A percentile compares a stretch with the other conserved stretches of the same genome.
Evolutionary conservation across 768 basidiomycete genomes (phyloP).

Genomic region (Tricholoma matsutake): DNA sequence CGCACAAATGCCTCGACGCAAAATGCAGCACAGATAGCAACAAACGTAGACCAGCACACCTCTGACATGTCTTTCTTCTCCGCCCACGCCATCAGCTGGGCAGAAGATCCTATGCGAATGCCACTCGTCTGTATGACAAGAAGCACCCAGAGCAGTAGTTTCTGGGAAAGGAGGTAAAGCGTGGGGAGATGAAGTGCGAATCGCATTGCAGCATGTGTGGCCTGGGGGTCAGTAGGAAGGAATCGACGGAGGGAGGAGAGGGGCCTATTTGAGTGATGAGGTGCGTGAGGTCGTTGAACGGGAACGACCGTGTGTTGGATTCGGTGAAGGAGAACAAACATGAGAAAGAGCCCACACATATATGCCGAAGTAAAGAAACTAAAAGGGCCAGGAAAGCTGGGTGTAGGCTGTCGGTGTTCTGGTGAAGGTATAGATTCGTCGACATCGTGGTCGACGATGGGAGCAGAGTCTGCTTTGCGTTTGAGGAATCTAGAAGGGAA

Average conservation of each 20-base stretch:
- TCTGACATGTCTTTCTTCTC: slow-evolving; percentile 51
- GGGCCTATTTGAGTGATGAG: slow-evolving; percentile 35
- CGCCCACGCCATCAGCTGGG: slow-evolving; percentile 43
- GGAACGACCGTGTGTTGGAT: slow-evolving; percentile 80
- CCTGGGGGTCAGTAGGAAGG: not conserved
- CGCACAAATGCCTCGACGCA: slow-evolving; percentile 64
- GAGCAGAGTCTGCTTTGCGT: not conserved
- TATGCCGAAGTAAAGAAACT: slow-evolving; percentile 75
- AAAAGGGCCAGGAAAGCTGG: slow-evolving; percentile 38
- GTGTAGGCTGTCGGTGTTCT: not conserved
- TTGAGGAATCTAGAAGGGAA: not conserved
- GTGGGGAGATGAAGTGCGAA: slow-evolving; percentile 60
- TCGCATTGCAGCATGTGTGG: slow-evolving; percentile 53
- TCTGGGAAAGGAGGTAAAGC: slow-evolving; percentile 55
- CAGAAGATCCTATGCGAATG: slow-evolving; percentile 21
- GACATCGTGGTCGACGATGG: not conserved
- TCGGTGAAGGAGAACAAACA: slow-evolving; percentile 70
- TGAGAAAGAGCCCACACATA: slow-evolving; percentile 59
- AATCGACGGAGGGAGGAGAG: not conserved
- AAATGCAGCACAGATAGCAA: slow-evolving; percentile 61
- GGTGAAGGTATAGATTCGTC: not conserved
- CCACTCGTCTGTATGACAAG: slow-evolving; percentile 57
- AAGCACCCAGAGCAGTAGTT: slow-evolving; percentile 54
- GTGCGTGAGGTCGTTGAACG: slow-evolving; percentile 32
- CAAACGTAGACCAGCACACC: slow-evolving; percentile 75